Conservation (phyloP, 2,329 filamentous ascomycete genomes). For the Colletotrichum lupini region DNA sequence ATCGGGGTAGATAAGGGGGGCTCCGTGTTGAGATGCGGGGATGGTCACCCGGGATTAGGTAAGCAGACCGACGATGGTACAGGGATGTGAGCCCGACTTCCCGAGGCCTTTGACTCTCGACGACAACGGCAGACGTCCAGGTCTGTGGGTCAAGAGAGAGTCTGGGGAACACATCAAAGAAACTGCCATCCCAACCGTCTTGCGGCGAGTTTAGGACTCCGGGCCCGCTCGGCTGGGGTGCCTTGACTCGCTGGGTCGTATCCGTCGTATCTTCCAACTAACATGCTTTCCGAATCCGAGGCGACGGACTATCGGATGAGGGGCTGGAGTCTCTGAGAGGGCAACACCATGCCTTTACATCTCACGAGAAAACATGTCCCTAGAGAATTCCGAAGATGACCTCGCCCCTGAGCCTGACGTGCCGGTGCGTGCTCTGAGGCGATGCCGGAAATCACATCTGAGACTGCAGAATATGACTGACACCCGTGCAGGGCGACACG, state of each 20-base stretch:
- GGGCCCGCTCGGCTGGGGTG: not conserved
- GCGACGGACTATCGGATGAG: not conserved
- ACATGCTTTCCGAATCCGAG: not conserved
- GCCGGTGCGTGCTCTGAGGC: not conserved
- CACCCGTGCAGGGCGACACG: not conserved
- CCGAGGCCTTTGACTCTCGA: too few species aligned
- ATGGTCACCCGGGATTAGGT: not conserved
- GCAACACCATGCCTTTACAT: not conserved
- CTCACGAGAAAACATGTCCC: not conserved
- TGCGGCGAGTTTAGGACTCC: not conserved
- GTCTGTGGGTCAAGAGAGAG: not conserved
- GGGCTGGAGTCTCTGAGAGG: not conserved
- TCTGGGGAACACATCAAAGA: not conserved
- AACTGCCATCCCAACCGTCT: not conserved
- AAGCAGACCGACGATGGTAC: not conserved
- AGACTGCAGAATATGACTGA: not conserved
- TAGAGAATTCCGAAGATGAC: not conserved
- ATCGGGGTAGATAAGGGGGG: not conserved
- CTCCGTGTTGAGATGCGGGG: not conserved
- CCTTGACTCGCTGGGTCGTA: constrained; percentile 7
- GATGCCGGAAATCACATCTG: not conserved
- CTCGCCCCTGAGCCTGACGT: not conserved
- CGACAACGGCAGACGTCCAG: not conserved
- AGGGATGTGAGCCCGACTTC: too few species aligned
- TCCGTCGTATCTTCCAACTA: not conserved